These are phyloP conservation scores for Ceratobasidium sp. DNA, from an alignment of 1,284 basidiomycete species.

Conservation along the genomic window DNA sequence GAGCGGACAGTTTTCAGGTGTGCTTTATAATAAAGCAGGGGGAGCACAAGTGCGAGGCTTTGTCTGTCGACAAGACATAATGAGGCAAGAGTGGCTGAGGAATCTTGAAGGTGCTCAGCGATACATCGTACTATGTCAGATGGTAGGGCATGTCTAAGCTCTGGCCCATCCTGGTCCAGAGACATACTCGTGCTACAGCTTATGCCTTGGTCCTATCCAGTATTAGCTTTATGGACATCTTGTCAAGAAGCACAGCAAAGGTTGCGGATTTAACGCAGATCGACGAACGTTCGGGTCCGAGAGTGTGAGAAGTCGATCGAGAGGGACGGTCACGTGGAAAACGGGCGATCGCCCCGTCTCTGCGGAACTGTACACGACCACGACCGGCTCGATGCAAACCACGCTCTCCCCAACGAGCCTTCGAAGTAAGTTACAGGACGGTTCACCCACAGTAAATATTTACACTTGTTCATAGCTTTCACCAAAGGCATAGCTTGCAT, in stretches of 20 bases:
- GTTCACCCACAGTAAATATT: neutral
- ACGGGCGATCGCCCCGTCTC: no score
- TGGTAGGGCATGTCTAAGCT: no score
- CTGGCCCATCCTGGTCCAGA: no score
- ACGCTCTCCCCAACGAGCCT: constrained; percentile 33
- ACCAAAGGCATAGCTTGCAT: constrained; percentile 73
- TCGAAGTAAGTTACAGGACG: constrained; percentile 2
- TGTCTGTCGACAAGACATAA: constrained; percentile 24
- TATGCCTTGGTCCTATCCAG: neutral
- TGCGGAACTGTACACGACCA: constrained; percentile 12
- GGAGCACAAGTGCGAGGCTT: neutral
- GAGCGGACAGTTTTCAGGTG: neutral
- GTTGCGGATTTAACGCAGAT: neutral
- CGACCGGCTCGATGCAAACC: constrained; percentile 19
- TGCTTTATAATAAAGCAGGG: neutral
- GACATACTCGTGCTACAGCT: neutral
- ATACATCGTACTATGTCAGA: constrained; percentile 21
- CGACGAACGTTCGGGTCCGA: no score
- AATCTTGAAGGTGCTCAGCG: constrained; percentile 17
- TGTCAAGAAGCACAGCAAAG: neutral
- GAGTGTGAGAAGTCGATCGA: no score
- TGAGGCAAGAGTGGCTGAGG: neutral
- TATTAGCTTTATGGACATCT: neutral
- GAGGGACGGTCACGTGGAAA: no score
- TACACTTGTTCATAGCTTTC: constrained; percentile 62